Base-by-base conservation (phyloP, 176 grass and related monocot species). In the Typha latifolia region DNA sequence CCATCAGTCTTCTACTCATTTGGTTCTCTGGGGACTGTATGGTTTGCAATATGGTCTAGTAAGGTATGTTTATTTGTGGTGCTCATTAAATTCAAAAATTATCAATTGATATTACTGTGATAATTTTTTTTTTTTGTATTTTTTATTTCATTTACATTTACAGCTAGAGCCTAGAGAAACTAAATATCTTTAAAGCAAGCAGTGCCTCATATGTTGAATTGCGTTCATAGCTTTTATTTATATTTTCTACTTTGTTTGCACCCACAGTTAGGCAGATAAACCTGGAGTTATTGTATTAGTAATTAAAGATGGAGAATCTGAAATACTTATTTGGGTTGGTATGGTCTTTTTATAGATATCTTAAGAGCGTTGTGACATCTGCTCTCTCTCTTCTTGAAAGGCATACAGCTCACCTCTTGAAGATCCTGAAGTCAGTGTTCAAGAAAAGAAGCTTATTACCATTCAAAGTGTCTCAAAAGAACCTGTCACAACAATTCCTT, bases 1-100 rank as follows among this genome's bases (percentile, higher is more conserved):
- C 82, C 92, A 77, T 96, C 92, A 57, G 92, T 96, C 62, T 91
- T 96, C 78, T 96, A 82, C 62, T 89, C 92, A 51, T 96, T 96
- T 6, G 92, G 92, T 49, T 89, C 92, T 69, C 82, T 96, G 12
- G 92, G 92, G 49, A 67, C 21, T 24, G 78, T 91, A 68, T 96
- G 92, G 92, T 50, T 96, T 59, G 63, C 82, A 11, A 73, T 80
- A 56, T 91, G 88, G 92, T 67, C 62, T 19, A 79, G 56, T 27
- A 91, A 86, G 92, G 91, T 95, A 82, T 59, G 51, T 79, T 18
- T 51, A 14, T 78, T 56, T 51, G 7, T 22, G 31, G 43, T 64
- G n/a, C 65, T 27, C 12, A 13, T 0, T 59, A 59, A 59, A 21
- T 22, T 59, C 9, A 22, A 4, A 19, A 43, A 59, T 59, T 16